These are phyloP conservation scores for Pseudocercospora crystallina DNA, from an alignment of 2,329 filamentous ascomycete species.

Conservation along the genomic window DNA sequence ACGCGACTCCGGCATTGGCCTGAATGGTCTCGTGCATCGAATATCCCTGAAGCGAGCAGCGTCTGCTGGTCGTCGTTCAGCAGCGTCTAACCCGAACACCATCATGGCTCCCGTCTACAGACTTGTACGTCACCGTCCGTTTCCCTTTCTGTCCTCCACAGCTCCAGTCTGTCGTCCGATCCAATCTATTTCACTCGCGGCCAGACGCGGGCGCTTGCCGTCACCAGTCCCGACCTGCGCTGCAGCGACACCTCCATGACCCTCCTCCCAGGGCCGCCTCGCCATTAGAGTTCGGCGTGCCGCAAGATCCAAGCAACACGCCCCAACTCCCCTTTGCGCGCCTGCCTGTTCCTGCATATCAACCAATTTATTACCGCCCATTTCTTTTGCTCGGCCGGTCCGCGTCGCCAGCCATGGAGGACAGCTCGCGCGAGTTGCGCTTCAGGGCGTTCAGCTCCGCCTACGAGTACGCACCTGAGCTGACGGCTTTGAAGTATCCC, in stretches of 20 bases:
- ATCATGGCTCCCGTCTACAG: conserved; percentile 27
- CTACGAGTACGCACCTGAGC: conserved; percentile 17
- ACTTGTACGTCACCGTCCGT: conserved; percentile 21
- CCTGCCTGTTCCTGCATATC: too few species aligned
- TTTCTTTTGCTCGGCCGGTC: neutral
- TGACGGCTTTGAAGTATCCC: conserved; percentile 23
- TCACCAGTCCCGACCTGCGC: neutral
- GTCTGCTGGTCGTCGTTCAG: conserved; percentile 7
- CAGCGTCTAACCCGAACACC: neutral
- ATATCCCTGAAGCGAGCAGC: conserved; percentile 19
- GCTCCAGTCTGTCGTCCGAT: too few species aligned
- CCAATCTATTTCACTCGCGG: too few species aligned
- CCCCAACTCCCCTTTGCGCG: too few species aligned
- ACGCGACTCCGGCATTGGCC: conserved; percentile 23
- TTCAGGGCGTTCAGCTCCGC: conserved; percentile 26
- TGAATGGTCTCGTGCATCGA: conserved; percentile 15
- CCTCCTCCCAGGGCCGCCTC: too few species aligned
- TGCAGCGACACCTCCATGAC: too few species aligned
- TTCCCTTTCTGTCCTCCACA: neutral
- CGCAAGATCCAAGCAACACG: too few species aligned
- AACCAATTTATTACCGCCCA: conserved; percentile 4
- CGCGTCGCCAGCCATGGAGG: neutral
- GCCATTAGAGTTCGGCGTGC: too few species aligned
- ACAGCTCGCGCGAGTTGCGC: conserved; percentile 14
- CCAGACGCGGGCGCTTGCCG: neutral